phyloP scores from a whole-genome alignment of 257 asterid genomes.

The Scutellaria galericulata region DNA sequence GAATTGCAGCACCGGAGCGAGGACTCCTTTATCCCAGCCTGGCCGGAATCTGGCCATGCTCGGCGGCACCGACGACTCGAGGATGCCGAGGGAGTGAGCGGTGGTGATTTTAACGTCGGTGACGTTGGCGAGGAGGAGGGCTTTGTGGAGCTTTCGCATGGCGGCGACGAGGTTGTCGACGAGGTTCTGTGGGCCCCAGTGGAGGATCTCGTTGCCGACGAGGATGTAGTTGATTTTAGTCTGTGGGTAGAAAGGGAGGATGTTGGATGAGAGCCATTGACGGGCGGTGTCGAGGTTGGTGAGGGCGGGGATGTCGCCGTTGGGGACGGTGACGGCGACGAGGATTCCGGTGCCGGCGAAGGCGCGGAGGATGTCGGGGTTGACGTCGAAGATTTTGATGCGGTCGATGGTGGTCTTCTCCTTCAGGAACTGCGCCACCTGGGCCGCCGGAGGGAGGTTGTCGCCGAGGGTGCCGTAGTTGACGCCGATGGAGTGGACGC shows the following conservation, averaged over 20 bases:
- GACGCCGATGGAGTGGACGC: slow-evolving; percentile 69
- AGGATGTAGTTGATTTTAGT: slow-evolving; percentile 72
- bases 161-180: slow-evolving; percentile 75
- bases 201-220: slow-evolving; percentile 88
- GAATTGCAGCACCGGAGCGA: slow-evolving; percentile 70
- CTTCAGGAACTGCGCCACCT: slow-evolving; percentile 77
- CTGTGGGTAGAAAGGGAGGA: slow-evolving; percentile 65
- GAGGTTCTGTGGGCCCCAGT: slow-evolving; percentile 85
- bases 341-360: slow-evolving; percentile 73
- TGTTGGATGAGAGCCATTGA: slow-evolving; percentile 56
- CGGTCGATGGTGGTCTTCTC: slow-evolving; percentile 73
- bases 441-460: slow-evolving; percentile 82
- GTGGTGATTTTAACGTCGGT: slow-evolving; percentile 61
- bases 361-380: slow-evolving; percentile 83
- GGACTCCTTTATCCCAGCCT: slow-evolving; percentile 74
- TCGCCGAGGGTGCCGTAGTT: slow-evolving; percentile 91
- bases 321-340: slow-evolving; percentile 84
- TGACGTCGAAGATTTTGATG: slow-evolving; percentile 73
- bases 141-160: slow-evolving; percentile 60
- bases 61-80: slow-evolving; percentile 68
- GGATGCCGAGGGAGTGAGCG: slow-evolving; percentile 82
- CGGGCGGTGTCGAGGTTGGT: slow-evolving; percentile 54
- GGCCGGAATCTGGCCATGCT: slow-evolving; percentile 70
- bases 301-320: slow-evolving; percentile 74
- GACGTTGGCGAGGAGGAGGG: slow-evolving; percentile 51